These are phyloP conservation scores for Candida hispaniensis DNA, from an alignment of 805 yeast species.

Conservation along the genomic window DNA sequence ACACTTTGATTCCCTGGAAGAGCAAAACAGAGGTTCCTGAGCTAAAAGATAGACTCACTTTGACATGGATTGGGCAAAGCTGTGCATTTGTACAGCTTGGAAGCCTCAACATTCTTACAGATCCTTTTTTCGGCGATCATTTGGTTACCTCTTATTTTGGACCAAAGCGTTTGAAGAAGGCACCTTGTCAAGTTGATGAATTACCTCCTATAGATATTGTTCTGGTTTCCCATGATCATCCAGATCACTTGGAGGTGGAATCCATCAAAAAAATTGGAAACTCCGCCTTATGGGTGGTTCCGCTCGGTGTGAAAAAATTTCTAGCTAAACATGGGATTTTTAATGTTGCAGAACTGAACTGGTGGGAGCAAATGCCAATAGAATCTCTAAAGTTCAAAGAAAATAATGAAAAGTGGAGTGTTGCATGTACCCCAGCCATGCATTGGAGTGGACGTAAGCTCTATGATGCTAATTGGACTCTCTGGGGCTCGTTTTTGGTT, in stretches of 20 bases:
- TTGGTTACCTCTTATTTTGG: conserved; percentile 57
- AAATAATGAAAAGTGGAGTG: conserved; percentile 47
- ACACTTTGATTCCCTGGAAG: conserved; percentile 23
- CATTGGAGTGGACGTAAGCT: conserved; percentile 90
- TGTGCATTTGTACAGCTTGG: conserved; percentile 66
- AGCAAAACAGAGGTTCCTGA: conserved; percentile 19
- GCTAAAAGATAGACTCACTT: conserved; percentile 36
- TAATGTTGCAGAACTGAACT: conserved; percentile 65
- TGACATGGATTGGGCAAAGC: conserved; percentile 93
- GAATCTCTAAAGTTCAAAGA: conserved; percentile 21
- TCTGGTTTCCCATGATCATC: conserved; percentile 87
- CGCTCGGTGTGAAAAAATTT: conserved; percentile 58
- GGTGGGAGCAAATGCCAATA: conserved; percentile 73
- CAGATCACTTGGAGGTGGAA: conserved; percentile 77
- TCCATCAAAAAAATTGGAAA: conserved; percentile 48
- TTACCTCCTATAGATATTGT: conserved; percentile 62
- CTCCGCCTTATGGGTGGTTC: conserved; percentile 71
- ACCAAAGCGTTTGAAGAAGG: conserved; percentile 71
- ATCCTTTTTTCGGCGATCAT: conserved; percentile 65
- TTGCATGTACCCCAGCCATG: conserved; percentile 80
- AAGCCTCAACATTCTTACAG: conserved; percentile 68
- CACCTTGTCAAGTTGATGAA: conserved; percentile 56
- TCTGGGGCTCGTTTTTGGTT: conserved; percentile 84
- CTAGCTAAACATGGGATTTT: conserved; percentile 49
- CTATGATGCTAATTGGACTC: conserved; percentile 65